Conservation (phyloP, 805 yeast genomes). For the Yarrowia keelungensis region DNA sequence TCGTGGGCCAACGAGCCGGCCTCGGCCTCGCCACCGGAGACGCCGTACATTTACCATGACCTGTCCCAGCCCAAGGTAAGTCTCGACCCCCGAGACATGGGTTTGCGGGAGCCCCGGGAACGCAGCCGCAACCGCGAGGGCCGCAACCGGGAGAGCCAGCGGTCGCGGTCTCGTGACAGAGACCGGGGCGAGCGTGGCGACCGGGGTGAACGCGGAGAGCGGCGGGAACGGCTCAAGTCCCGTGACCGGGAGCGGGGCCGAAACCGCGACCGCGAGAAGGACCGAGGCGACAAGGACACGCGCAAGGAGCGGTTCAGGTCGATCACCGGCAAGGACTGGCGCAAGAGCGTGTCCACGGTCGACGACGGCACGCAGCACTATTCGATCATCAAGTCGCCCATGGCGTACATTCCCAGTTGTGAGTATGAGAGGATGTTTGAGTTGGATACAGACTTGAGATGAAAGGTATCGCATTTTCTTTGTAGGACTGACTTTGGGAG, state of each 20-base stretch:
- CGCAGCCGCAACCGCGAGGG: slow-evolving; percentile 3
- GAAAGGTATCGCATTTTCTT: too few relatives aligned
- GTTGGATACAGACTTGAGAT: too few relatives aligned
- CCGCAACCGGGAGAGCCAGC: background rate
- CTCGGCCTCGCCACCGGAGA: slow-evolving; percentile 22
- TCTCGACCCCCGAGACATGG: slow-evolving; percentile 8
- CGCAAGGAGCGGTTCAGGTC: slow-evolving; percentile 26
- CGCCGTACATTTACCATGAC: slow-evolving; percentile 30
- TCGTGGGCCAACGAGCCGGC: slow-evolving; percentile 24
- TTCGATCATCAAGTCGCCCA: slow-evolving; percentile 15
- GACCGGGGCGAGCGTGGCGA: background rate
- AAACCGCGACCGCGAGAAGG: slow-evolving; percentile 14
- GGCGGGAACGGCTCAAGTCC: slow-evolving; percentile 18
- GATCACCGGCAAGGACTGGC: slow-evolving; percentile 28
- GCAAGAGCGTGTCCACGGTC: slow-evolving; percentile 4
- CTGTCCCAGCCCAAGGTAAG: slow-evolving; percentile 22
- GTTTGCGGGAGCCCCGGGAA: slow-evolving; percentile 4
- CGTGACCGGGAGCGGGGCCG: slow-evolving; percentile 4
- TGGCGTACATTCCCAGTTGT: slow-evolving; percentile 35
- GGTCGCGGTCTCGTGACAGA: background rate
- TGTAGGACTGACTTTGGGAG: too few relatives aligned
- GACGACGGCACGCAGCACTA: slow-evolving; percentile 22
- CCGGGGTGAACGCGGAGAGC: background rate
- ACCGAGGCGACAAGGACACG: slow-evolving; percentile 2
- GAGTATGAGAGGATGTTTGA: background rate